phyloP scores from a whole-genome alignment of 768 basidiomycete species.

The button mushroom (Agaricus bisporus) region DNA sequence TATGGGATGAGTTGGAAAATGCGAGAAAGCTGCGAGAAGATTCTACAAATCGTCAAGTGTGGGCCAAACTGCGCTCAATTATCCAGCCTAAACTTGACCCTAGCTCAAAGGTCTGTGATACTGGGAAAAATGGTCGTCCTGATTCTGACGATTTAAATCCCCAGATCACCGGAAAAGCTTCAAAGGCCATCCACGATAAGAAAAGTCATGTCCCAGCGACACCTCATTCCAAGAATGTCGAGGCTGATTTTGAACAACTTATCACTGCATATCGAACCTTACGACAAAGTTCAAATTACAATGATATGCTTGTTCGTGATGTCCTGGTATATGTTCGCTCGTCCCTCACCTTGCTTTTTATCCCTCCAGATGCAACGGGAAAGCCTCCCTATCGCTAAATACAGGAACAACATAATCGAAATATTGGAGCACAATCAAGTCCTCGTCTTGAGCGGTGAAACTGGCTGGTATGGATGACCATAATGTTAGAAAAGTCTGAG shows the following conservation, averaged over 20 bases:
- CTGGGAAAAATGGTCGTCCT: not conserved
- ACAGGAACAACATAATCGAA: constrained; percentile 66
- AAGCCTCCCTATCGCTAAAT: constrained; percentile 78
- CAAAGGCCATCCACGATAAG: not conserved
- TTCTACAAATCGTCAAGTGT: constrained; percentile 55
- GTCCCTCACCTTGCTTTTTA: constrained; percentile 1
- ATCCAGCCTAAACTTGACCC: constrained; percentile 52
- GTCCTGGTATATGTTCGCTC: not conserved
- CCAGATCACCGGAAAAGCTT: constrained; percentile 1
- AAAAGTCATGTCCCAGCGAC: not conserved
- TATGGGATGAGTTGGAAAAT: constrained; percentile 87
- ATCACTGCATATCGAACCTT: constrained; percentile 46
- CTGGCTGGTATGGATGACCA: constrained; percentile 27
- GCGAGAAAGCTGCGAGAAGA: constrained; percentile 58
- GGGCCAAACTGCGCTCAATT: constrained; percentile 64
- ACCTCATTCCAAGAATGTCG: not conserved
- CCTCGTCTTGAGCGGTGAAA: constrained; percentile 68
- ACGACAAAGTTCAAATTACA: constrained; percentile 60
- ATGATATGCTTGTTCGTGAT: constrained; percentile 78
- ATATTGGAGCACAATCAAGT: constrained; percentile 72
- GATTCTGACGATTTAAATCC: not conserved
- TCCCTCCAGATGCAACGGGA: constrained; percentile 60
- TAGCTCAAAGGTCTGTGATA: constrained; percentile 32
- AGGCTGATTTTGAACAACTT: constrained; percentile 7
- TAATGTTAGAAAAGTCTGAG: not conserved